Base-by-base conservation (phyloP, 345 rosid genomes). In the Syzygium aqueum region DNA sequence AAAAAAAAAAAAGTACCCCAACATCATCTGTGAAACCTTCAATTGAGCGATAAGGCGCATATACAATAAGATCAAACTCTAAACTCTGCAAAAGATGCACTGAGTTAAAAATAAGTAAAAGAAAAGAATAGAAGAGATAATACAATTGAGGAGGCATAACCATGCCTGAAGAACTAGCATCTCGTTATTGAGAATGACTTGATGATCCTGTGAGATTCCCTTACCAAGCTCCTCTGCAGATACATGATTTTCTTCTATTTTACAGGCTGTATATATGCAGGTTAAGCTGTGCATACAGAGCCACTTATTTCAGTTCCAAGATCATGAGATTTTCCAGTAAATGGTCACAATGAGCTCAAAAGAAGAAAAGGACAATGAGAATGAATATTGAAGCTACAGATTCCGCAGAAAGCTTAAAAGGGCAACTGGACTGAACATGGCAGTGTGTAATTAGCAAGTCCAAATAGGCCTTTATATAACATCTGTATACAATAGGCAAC, bases 181-280 rank as follows among this genome's bases (percentile, higher is more conserved):
- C 96, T 97, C 98, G 30, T 94, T 96, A 91, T 97, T 96, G 92
- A 97, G 99, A 94, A 97, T 97, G 93, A 97, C 88, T 80, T 94
- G 99, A 92, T 95, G 99, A 93, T 97, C 99, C 93, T 97, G 98
- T 65, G 96, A 94, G 91, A 97, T 96, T 86, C 99, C 99, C 92
- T 95, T 96, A 88, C 98, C 99, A 91, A 96, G 97, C 96, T 97
- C 99, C 94, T 97, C 99, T 30, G 99, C 99, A 77, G 99, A 97
- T 33, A 97, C 99, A 84, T 96, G 99, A 91, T 96, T 97, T 91
- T 97, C 99, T 89, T 97, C 99, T 89, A 97, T 96, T 90, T 97
- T 97, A 92, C 99, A 96, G 46, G 99, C 96, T 11, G 96, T 92
- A 91, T 97, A 97, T 77, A 97, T 94, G 87, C 99, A 96, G 85